Conservation (phyloP, 2,329 filamentous ascomycete species). For the Sclerotinia sclerotiorum region DNA sequence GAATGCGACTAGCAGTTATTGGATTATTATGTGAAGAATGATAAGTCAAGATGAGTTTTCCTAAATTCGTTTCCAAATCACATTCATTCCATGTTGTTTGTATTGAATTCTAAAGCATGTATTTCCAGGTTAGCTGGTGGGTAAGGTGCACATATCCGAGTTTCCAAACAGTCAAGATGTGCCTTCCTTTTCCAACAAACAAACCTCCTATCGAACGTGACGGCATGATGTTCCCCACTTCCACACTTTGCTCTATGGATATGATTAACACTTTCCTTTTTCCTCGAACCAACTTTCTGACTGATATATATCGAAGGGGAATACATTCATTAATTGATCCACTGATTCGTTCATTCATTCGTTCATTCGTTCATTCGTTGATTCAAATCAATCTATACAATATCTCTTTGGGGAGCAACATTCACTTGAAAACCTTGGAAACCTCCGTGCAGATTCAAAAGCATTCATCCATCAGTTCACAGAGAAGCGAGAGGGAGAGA, state of each 20-base stretch:
- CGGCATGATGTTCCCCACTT: neutral
- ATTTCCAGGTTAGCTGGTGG: neutral
- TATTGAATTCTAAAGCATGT: neutral
- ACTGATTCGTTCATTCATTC: neutral
- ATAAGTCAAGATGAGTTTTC: conserved; percentile 4
- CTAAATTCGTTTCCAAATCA: too few relatives aligned
- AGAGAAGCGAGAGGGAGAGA: neutral
- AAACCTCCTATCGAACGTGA: neutral
- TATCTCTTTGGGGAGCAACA: neutral
- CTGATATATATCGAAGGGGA: neutral
- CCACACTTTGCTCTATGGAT: neutral
- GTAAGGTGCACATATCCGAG: conserved; percentile 1
- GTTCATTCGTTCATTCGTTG: neutral
- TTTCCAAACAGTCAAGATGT: conserved; percentile 6
- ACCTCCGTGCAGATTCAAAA: neutral
- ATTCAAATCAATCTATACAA: neutral
- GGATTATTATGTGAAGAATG: neutral
- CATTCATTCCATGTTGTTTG: neutral
- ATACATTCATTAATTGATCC: neutral
- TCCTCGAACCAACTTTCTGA: neutral
- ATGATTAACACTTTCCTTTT: neutral
- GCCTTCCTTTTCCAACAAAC: conserved; percentile 13
- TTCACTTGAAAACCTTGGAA: neutral
- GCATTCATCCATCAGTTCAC: neutral
- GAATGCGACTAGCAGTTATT: neutral